These are phyloP conservation scores for Clavispora santaluciae DNA, from an alignment of 805 yeast species.

Conservation along the genomic window DNA sequence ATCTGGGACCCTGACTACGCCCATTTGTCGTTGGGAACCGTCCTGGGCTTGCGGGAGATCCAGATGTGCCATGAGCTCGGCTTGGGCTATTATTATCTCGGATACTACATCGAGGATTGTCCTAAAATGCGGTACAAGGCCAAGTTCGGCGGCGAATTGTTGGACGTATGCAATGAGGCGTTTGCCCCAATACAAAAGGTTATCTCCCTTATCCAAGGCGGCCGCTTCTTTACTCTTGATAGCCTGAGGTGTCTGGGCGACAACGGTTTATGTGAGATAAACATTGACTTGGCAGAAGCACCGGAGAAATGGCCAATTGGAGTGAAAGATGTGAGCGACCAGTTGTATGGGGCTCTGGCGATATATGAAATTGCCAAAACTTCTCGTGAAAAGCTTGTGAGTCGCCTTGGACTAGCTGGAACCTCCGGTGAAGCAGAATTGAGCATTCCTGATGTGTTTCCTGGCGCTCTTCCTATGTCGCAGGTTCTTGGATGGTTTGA, in stretches of 20 bases:
- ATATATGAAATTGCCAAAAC: conserved; percentile 17
- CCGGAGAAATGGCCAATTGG: conserved; percentile 8
- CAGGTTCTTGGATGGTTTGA: conserved; percentile 38
- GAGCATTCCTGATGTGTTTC: conserved; percentile 39
- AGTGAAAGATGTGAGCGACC: conserved; percentile 4
- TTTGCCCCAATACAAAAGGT: conserved; percentile 37
- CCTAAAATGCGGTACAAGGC: conserved; percentile 78
- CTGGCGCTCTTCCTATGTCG: conserved; percentile 47
- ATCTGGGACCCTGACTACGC: conserved; percentile 83
- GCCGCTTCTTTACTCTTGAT: conserved; percentile 28
- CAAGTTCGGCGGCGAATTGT: conserved; percentile 69
- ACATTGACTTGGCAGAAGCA: conserved; percentile 8
- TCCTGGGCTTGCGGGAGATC: conserved; percentile 71
- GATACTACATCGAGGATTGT: conserved; percentile 77
- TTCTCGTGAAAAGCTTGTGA: conserved; percentile 10
- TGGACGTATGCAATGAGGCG: conserved; percentile 48
- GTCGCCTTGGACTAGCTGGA: background rate
- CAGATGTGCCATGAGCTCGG: conserved; percentile 45
- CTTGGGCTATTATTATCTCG: conserved; percentile 63
- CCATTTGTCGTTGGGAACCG: conserved; percentile 66
- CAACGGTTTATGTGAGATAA: conserved; percentile 5
- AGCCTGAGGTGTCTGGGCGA: conserved; percentile 1
- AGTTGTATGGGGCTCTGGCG: conserved; percentile 5
- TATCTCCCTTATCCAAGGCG: conserved; percentile 22
- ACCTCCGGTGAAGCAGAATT: conserved; percentile 9